These are phyloP conservation scores for Chrysanthemum makinoi DNA, from an alignment of 129 eudicot species.

Conservation along the genomic window DNA sequence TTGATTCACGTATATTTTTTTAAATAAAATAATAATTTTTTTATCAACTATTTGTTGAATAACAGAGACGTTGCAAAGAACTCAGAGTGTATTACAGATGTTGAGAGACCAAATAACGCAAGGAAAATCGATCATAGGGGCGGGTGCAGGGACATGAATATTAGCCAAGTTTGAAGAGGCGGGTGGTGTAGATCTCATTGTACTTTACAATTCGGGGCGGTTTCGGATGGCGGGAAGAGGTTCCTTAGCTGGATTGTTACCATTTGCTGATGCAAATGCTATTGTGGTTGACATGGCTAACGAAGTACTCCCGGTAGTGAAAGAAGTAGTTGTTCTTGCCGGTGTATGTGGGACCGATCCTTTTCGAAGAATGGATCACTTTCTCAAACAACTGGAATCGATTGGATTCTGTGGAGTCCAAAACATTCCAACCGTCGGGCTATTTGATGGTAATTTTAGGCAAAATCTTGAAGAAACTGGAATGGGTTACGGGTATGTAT, in stretches of 20 bases:
- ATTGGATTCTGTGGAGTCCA: constrained; percentile 93
- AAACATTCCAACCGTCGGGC: constrained; percentile 95
- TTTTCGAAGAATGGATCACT: constrained; percentile 84
- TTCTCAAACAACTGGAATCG: constrained; percentile 84
- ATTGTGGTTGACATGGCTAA: constrained; percentile 43
- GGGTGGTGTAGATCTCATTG: constrained; percentile 93
- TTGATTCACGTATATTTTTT: too few species aligned
- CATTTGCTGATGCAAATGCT: constrained; percentile 99
- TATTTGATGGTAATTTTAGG: constrained; percentile 96
- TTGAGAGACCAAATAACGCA: constrained; percentile 59
- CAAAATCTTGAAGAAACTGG: constrained; percentile 96
- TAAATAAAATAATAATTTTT: too few species aligned
- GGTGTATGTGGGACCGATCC: constrained; percentile 99
- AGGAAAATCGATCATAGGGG: constrained; percentile 94
- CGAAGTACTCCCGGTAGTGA: constrained; percentile 83
- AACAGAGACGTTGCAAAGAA: constrained; percentile 76
- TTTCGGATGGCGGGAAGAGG: too few species aligned
- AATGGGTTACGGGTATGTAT: constrained; percentile 79
- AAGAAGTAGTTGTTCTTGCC: constrained; percentile 86
- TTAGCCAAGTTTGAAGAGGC: constrained; percentile 99
- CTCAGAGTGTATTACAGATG: constrained; percentile 57
- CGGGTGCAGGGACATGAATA: constrained; percentile 98
- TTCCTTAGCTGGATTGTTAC: constrained; percentile 92
- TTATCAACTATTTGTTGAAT: neutral
- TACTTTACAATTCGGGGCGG: constrained; percentile 42